phyloP scores from a whole-genome alignment of 1,284 basidiomycete genomes.

The Ganoderma lucidum region DNA sequence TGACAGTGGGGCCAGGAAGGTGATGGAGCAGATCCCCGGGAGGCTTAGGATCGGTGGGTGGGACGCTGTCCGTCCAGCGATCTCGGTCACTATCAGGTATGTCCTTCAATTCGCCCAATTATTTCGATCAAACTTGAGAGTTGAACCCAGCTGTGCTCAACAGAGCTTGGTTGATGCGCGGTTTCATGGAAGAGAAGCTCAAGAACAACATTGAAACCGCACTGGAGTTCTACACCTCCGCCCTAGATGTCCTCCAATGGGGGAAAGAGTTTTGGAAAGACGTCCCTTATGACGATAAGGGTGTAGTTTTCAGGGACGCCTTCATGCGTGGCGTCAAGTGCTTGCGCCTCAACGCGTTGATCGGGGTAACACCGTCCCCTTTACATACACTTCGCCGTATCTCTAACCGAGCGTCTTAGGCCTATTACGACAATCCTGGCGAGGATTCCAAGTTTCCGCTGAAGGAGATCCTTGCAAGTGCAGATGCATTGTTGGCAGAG shows the following conservation, averaged over 20 bases:
- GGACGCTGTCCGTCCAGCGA: slow-evolving; percentile 46
- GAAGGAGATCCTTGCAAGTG: slow-evolving; percentile 39
- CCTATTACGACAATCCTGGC: slow-evolving; percentile 22
- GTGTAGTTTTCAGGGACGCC: slow-evolving; percentile 42
- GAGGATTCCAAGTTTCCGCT: slow-evolving; percentile 34
- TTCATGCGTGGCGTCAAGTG: slow-evolving; percentile 44
- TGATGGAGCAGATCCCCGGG: slow-evolving; percentile 44
- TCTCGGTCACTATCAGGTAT: slow-evolving; percentile 51
- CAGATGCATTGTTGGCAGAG: slow-evolving; percentile 41
- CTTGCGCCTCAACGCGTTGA: slow-evolving; percentile 42
- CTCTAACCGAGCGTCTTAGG: slow-evolving; percentile 14
- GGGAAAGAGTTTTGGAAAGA: slow-evolving; percentile 46
- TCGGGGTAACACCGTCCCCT: slow-evolving; percentile 38
- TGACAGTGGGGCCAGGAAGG: slow-evolving; percentile 37
- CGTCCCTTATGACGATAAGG: slow-evolving; percentile 40
- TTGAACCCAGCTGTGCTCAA: not conserved
- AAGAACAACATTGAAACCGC: slow-evolving; percentile 20
- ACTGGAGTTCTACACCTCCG: slow-evolving; percentile 35
- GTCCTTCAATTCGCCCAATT: slow-evolving; percentile 2
- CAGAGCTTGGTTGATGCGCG: slow-evolving; percentile 29
- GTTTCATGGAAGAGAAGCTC: slow-evolving; percentile 39
- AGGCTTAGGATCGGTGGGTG: slow-evolving; percentile 47
- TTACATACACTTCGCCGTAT: not conserved
- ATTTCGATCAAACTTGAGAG: not conserved
- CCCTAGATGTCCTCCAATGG: slow-evolving; percentile 50